Base-by-base conservation (phyloP, 176 grass and related monocot genomes). In the Zizania latifolia region DNA sequence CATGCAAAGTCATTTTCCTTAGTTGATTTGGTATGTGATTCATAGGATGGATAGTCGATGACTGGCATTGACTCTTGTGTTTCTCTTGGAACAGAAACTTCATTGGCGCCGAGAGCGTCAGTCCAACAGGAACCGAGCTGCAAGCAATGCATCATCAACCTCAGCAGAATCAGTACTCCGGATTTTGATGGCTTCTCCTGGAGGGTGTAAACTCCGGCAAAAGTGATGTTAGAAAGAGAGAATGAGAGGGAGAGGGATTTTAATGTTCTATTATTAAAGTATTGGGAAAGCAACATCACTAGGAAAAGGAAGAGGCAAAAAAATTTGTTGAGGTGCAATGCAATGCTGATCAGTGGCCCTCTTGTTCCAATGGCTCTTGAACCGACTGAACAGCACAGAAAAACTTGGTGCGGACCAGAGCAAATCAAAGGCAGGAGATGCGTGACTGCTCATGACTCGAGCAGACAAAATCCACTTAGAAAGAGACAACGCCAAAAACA, bases 211-310 rank as follows among this genome's bases (percentile, higher is more conserved):
- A 57, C 77, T 82, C 83, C 21, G 69, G 78, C 14, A 14, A 58
- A n/a, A 27, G 78, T 82, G 57, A 79, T 80, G 70, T 80, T 74
- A 78, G 50, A 82, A 41, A 66, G 72, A 70, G 76, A 60, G 66
- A 50, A 76, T 23, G 39, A 31, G 85, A 31, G 78, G 68, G 36
- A 56, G 74, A 75, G 59, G 70, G 43, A 62, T 48, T 84, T 70
- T 88, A 88, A 88, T 80, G 86, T 64, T 70, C 63, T 84, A 84
- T 80, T 74, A 84, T 75, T 88, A 70, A 84, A 88, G 86, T 84
- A 80, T 56, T 75, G 36, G 64, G 63, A 84, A 88, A 84, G 70
- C 54, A 84, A 68, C 81, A 50, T 75, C 81, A 75, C 76, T 75
- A 80, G 56, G 62, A 45, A 38, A 70, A 84, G 30, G 15, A 48